Conservation (phyloP, 163 green algal species). For the Trebouxiophyceae sp. region DNA sequence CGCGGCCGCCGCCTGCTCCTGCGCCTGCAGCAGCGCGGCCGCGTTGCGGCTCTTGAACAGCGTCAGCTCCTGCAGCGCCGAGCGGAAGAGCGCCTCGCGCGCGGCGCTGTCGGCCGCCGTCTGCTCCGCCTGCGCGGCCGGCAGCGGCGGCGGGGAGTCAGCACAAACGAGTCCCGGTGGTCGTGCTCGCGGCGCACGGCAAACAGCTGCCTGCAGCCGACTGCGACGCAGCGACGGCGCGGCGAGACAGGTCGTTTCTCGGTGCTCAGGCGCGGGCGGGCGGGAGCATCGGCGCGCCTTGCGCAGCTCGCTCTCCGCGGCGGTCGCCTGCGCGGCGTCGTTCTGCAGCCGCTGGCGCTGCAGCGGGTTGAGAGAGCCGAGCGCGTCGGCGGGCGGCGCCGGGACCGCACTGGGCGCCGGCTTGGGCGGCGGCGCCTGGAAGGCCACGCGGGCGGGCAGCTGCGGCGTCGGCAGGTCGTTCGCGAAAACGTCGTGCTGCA, state of each 20-base stretch:
- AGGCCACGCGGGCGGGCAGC: constrained; percentile 8
- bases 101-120: constrained; percentile 5
- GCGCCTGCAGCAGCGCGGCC: constrained; percentile 22
- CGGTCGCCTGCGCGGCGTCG: constrained; percentile 10
- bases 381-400: constrained; percentile 1
- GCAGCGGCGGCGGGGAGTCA: neutral
- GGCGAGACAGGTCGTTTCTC: neutral
- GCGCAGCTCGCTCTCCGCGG: constrained; percentile 30
- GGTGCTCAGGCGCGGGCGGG: too few species aligned
- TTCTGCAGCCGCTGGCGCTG: constrained; percentile 23
- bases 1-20: neutral
- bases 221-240: neutral
- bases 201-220: neutral
- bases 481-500: constrained; percentile 16
- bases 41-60: constrained; percentile 25
- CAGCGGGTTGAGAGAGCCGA: constrained; percentile 15
- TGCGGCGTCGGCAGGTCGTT: constrained; percentile 5
- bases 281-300: constrained; percentile 26
- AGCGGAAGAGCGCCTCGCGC: constrained; percentile 15
- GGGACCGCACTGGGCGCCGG: constrained; percentile 8
- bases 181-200: too few species aligned
- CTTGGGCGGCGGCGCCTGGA: neutral
- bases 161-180: neutral
- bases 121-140: constrained; percentile 2
- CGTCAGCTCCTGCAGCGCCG: constrained; percentile 25